A percentile compares a stretch with the other conserved stretches of the same genome.
phyloP scores from a whole-genome alignment of 2,329 filamentous ascomycete species.

The Mollisiaceae sp. region DNA sequence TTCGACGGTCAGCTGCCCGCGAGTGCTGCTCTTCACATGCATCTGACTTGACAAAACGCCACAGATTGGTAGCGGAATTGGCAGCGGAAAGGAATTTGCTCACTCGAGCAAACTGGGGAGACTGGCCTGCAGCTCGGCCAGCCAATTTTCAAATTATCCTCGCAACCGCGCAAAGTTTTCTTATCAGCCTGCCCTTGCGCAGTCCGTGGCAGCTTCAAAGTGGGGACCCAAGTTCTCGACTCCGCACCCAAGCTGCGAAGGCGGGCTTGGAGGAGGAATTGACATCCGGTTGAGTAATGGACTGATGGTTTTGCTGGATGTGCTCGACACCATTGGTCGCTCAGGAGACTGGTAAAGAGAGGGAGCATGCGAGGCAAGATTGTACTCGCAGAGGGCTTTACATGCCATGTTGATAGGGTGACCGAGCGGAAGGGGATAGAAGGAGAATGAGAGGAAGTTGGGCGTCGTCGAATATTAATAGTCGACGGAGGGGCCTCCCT shows the following conservation, averaged over 20 bases:
- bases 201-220: not conserved
- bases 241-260: not conserved
- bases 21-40: not conserved
- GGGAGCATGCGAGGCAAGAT: not conserved
- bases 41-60: not conserved
- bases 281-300: slow-evolving; percentile 1
- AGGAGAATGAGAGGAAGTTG: not conserved
- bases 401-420: not conserved
- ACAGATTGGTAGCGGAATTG: not conserved
- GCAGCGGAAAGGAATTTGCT: not conserved
- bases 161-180: not conserved
- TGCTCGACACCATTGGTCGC: not conserved
- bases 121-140: not conserved
- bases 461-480: slow-evolving; percentile 6
- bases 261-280: not conserved
- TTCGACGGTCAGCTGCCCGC: not conserved
- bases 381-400: not conserved
- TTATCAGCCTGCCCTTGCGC: slow-evolving; percentile 1
- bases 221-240: not conserved
- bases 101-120: not conserved
- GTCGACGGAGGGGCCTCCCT: not conserved
- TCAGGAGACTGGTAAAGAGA: not conserved
- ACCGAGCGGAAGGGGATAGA: not conserved
- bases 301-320: slow-evolving; percentile 2
- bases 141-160: not conserved